Percentiles rank a stretch among this genome's conserved stretches.
phyloP scores from a whole-genome alignment of 169 alveolate genomes.

The Amoebophrya sp. region DNA sequence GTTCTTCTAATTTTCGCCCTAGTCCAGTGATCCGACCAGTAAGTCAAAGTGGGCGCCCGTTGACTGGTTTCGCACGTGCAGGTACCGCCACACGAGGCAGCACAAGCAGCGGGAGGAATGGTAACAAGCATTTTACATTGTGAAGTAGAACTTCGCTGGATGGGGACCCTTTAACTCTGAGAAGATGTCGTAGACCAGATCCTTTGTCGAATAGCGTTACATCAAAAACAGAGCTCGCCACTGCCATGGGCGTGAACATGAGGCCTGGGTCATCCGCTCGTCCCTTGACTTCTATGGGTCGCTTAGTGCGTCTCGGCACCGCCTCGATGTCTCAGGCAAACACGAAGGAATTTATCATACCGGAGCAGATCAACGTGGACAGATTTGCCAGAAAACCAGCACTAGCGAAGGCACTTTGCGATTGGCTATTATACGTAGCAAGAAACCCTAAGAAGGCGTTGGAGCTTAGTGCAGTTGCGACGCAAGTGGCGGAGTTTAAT shows the following conservation, averaged over 20 bases:
- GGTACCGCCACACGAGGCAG: not conserved
- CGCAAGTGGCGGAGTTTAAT: slow-evolving; percentile 56
- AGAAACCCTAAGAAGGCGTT: slow-evolving; percentile 72
- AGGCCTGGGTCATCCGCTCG: slow-evolving; percentile 41
- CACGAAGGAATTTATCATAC: slow-evolving; percentile 51
- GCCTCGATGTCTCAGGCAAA: slow-evolving; percentile 64
- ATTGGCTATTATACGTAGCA: slow-evolving; percentile 74
- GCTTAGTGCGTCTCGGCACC: slow-evolving; percentile 74
- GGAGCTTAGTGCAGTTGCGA: slow-evolving; percentile 76
- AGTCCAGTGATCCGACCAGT: slow-evolving; percentile 45
- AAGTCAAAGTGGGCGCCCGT: slow-evolving; percentile 39
- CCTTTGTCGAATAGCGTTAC: not conserved
- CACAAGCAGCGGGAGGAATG: not conserved
- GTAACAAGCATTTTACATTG: not conserved
- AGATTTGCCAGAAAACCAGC: slow-evolving; percentile 61
- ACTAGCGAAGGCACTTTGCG: slow-evolving; percentile 73
- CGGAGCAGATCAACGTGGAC: slow-evolving; percentile 55
- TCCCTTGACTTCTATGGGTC: slow-evolving; percentile 79
- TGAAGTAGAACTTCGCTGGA: not conserved
- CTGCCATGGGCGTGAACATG: not conserved
- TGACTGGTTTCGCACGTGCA: slow-evolving; percentile 46
- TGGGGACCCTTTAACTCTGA: not conserved
- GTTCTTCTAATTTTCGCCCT: slow-evolving; percentile 30
- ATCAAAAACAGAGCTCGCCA: not conserved
- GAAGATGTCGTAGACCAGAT: not conserved